These are phyloP conservation scores for Apiospora aurea DNA, from an alignment of 2,329 filamentous ascomycete species.

Conservation along the genomic window DNA sequence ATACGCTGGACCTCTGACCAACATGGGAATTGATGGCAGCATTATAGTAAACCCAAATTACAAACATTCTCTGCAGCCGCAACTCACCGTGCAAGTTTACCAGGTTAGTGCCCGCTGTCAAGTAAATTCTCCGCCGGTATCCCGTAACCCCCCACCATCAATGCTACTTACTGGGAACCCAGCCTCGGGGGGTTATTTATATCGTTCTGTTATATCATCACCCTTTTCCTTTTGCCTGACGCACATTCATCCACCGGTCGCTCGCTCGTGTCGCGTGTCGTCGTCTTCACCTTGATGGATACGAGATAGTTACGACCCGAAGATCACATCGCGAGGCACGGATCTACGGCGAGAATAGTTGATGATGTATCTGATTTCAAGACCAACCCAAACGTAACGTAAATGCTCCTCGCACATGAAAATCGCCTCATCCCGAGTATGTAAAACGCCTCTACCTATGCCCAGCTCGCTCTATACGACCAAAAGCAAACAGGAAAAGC, in stretches of 20 bases:
- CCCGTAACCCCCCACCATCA: slow-evolving; percentile 2
- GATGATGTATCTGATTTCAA: neutral
- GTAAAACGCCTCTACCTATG: slow-evolving; percentile 1
- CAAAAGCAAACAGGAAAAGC: neutral
- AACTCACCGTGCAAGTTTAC: neutral
- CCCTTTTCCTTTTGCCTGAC: neutral
- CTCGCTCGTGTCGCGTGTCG: too few relatives aligned
- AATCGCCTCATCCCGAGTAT: neutral
- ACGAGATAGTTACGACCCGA: neutral
- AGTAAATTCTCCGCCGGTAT: neutral
- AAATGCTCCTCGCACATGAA: neutral
- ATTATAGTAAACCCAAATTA: neutral
- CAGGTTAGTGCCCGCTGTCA: slow-evolving; percentile 2
- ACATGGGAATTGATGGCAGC: neutral
- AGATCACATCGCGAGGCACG: too few relatives aligned
- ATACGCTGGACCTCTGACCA: neutral
- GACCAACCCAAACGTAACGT: neutral
- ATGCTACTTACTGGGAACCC: neutral
- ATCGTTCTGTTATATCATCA: neutral
- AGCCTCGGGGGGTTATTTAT: neutral
- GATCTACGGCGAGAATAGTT: neutral
- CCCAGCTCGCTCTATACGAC: slow-evolving; percentile 8
- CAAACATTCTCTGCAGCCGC: neutral
- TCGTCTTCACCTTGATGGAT: too few relatives aligned
- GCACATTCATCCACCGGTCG: neutral